Base-by-base conservation (phyloP, 2,329 filamentous ascomycete species). In the Phyllosticta citrichinensis region DNA sequence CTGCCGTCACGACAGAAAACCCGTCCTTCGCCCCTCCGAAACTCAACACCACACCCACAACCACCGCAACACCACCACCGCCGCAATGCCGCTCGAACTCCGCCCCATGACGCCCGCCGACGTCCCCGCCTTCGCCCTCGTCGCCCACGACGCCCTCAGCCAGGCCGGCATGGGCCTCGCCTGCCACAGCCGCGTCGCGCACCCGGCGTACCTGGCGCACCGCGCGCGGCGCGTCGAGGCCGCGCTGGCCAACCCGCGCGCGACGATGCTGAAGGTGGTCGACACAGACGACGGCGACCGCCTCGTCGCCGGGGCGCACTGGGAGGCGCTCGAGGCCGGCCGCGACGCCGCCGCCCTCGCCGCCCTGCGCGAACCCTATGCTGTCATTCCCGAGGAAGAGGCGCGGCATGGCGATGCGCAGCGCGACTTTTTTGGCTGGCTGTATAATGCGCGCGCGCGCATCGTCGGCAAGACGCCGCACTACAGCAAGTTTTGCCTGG, bases 71-170 rank as follows among this genome's bases (percentile, higher is more conserved):
- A 24, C 24, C 17, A 24, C 12, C 25, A 30, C 52, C 57, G 6
- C 56, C 25, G 30, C 24, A 8, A 75, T 75, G 73, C 67, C 68
- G 19, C 70, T 75, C 52, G 65, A 74, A 67, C 51, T 75, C 22
- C 68, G 66, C 8, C 69, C 64, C 10, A 60, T 71, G 33, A 58
- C 61, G 1, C 66, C 69, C 24, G 33, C 63, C 51, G 73, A 75
- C 62, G 61, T 73, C 17, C 63, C 65, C 8, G 65, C 66, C 47
- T 69, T 73, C 47, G 65, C 66, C 20, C 57, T 62, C 33, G 69
- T 75, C 50, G 66, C 70, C 27, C 53, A 62, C 19, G 65, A 65
- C 6, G 70, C 73, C 8, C 73, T 74, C 30, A 22, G 33, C 63
- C 58, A 58, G 11, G 60, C 52, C 8, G 68, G 68, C 54, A 70